Base-by-base conservation (phyloP, 78 protist genomes). In the Cavenderia fasciculata region DNA sequence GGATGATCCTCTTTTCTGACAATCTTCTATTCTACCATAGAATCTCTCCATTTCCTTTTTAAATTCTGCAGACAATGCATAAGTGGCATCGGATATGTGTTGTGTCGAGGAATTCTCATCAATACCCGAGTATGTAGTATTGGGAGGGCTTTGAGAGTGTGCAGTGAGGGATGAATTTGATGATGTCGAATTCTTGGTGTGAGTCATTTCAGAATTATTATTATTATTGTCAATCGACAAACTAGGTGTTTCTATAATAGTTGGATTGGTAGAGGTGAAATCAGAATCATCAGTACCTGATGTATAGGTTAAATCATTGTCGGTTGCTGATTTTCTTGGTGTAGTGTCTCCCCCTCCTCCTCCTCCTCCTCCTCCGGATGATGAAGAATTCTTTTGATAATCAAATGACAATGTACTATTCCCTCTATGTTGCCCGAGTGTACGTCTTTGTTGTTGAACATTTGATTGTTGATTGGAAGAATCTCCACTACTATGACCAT, bases 391-490 rank as follows among this genome's bases (percentile, higher is more conserved):
- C 38, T 27, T 34, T 68, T 38, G 16, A n/a, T n/a, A n/a, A n/a
- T n/a, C n/a, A n/a, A n/a, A n/a, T n/a, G n/a, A n/a, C n/a, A n/a
- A n/a, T n/a, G n/a, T n/a, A n/a, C n/a, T n/a, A n/a, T n/a, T n/a
- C n/a, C 76, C 74, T 49, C 88, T 51, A 52, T 79, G 88, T 52
- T 79, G 88, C 1, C 88, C 88, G 1, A 79, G 16, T 29, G 88
- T 61, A 23, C 73, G 57, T 57, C 74, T 62, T 44, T 61, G 74
- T 33, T 57, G 72, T 5, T 57, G 61, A 4, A 57, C 10, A 21
- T 61, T 61, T 16, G 44, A 57, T 59, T 33, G 40, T n/a, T 23
- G 7, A 34, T 23, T 12, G 16, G 1, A n/a, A 27, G 18, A 1
- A 21, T 27, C 12, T 27, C 31, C 23, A 23, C 59, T 33, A 36